Conservation (phyloP, 495 filamentous ascomycete genomes). For the Xylaria grammica region DNA sequence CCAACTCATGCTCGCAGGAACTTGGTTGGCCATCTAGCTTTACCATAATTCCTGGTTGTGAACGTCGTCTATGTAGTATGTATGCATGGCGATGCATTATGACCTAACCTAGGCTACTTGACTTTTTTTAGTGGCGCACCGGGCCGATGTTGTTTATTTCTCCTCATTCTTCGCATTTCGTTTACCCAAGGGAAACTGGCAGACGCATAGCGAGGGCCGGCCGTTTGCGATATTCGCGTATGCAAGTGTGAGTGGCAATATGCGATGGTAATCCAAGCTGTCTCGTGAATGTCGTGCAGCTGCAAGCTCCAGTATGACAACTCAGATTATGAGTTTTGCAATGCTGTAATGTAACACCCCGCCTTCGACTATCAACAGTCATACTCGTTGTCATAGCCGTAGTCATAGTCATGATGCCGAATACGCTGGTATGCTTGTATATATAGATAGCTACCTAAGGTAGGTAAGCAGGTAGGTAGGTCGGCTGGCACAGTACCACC, state of each 20-base stretch:
- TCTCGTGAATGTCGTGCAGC: conserved; percentile 1
- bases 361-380: conserved; percentile 13
- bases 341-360: conserved; percentile 10
- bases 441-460: no score
- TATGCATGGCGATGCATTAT: background rate
- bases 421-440: background rate
- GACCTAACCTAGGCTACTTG: background rate
- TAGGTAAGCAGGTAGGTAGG: no score
- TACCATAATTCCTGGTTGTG: no score
- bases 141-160: conserved; percentile 5
- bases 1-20: no score
- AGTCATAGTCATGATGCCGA: no score
- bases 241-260: background rate
- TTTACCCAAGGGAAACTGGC: background rate
- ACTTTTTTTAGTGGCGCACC: background rate
- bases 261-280: background rate
- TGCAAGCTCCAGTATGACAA: background rate
- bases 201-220: background rate
- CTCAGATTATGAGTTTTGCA: background rate
- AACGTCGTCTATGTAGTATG: background rate
- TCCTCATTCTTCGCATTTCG: background rate
- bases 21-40: no score
- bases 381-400: no score
- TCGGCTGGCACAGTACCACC: no score
- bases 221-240: background rate